These are phyloP conservation scores for Fusarium nanum DNA, from an alignment of 2,329 filamentous ascomycete genomes.

Conservation along the genomic window DNA sequence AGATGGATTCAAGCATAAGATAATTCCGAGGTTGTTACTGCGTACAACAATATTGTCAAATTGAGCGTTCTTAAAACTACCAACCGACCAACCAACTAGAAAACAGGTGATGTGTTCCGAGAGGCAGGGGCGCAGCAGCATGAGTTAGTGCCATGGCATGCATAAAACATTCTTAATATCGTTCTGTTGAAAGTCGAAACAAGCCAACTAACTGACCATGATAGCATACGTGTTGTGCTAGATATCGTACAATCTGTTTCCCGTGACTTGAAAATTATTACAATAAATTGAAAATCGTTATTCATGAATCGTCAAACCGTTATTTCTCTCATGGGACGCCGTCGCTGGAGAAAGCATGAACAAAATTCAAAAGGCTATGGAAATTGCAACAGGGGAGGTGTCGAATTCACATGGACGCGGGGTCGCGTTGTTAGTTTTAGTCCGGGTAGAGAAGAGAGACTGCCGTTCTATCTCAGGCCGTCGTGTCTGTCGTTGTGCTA, in stretches of 20 bases:
- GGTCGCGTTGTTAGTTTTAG: conserved; percentile 7
- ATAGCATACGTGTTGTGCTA: conserved; percentile 18
- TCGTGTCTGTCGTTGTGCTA: conserved; percentile 31
- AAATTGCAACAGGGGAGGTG: conserved; percentile 11
- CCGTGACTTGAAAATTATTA: conserved; percentile 24
- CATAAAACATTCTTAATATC: conserved; percentile 28
- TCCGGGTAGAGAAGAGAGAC: background rate
- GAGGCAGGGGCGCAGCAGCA: conserved; percentile 14
- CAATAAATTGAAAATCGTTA: conserved; percentile 39
- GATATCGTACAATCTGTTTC: conserved; percentile 45
- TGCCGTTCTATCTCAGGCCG: conserved; percentile 8
- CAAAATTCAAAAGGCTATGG: conserved; percentile 30
- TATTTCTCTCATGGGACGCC: conserved; percentile 27
- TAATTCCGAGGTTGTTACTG: conserved; percentile 43
- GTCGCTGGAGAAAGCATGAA: conserved; percentile 35
- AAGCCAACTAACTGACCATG: conserved; percentile 24
- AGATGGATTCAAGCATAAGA: conserved; percentile 35
- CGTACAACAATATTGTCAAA: conserved; percentile 41
- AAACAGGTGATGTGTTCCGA: conserved; percentile 14
- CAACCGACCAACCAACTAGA: conserved; percentile 27
- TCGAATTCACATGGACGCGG: background rate
- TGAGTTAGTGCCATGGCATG: conserved; percentile 28
- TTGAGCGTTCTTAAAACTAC: conserved; percentile 46
- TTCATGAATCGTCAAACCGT: conserved; percentile 44
- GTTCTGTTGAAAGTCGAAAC: conserved; percentile 16